Conservation (phyloP, 805 yeast genomes). For the Candida railenensis region DNA sequence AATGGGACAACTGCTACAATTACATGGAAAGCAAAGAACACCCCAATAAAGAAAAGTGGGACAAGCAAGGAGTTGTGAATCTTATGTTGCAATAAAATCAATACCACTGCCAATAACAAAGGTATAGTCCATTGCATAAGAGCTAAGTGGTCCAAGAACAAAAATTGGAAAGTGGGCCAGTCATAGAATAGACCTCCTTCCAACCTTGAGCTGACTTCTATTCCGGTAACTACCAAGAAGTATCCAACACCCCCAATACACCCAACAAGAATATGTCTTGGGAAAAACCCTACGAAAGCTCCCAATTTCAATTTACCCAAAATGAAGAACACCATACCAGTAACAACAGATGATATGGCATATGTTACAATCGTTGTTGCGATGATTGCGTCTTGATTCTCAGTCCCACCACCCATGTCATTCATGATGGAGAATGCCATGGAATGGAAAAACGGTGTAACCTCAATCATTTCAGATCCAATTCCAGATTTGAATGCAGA, state of each 20-base stretch:
- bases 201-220: slow-evolving; percentile 84
- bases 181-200: slow-evolving; percentile 73
- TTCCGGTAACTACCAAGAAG: slow-evolving; percentile 83
- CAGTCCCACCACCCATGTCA: slow-evolving; percentile 53
- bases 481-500: slow-evolving; percentile 88
- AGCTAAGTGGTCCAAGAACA: slow-evolving; percentile 40
- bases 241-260: slow-evolving; percentile 99
- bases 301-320: slow-evolving; percentile 84
- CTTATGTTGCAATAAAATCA: slow-evolving; percentile 59
- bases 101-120: slow-evolving; percentile 54
- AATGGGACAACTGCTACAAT: slow-evolving; percentile 64
- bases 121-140: slow-evolving; percentile 68
- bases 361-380: slow-evolving; percentile 87
- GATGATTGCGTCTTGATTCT: slow-evolving; percentile 52
- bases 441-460: slow-evolving; percentile 96
- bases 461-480: slow-evolving; percentile 98
- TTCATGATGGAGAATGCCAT: slow-evolving; percentile 78
- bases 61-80: slow-evolving; percentile 67
- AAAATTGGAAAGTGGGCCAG: slow-evolving; percentile 48
- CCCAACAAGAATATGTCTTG: slow-evolving; percentile 92
- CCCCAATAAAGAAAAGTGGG: slow-evolving; percentile 74
- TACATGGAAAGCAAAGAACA: slow-evolving; percentile 69
- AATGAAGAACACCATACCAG: slow-evolving; percentile 76
- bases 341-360: slow-evolving; percentile 78
- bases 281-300: slow-evolving; percentile 88